Evolutionary conservation across 169 alveolate species (phyloP).

Genomic region (Nephromyces sp.): DNA sequence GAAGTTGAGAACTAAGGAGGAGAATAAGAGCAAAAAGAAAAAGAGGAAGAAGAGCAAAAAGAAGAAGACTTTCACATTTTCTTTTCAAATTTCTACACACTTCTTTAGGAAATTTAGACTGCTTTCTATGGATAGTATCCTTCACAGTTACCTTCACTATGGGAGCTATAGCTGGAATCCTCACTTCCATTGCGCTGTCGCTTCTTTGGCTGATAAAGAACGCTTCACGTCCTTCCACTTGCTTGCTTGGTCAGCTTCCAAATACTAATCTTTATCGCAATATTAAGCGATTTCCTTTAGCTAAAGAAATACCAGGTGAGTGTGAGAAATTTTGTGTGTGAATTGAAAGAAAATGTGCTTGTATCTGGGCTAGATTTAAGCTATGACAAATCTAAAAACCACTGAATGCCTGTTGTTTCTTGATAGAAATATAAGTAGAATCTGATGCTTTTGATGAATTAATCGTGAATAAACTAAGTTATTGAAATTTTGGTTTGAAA

Average conservation of each 20-base stretch:
- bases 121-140: conserved; percentile 35
- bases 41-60: not conserved
- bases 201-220: conserved; percentile 39
- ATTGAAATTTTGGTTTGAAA: not conserved
- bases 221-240: conserved; percentile 26
- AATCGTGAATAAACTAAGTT: too few species aligned
- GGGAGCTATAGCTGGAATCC: conserved; percentile 44
- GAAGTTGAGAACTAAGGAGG: not conserved
- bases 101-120: conserved; percentile 24
- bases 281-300: conserved; percentile 32
- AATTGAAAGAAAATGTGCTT: too few species aligned
- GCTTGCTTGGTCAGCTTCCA: conserved; percentile 32
- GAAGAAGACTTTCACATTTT: not conserved
- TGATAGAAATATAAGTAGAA: too few species aligned
- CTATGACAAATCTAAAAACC: too few species aligned
- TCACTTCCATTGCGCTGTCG: conserved; percentile 32
- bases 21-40: not conserved
- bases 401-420: too few species aligned
- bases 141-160: conserved; percentile 20
- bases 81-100: not conserved
- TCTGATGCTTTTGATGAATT: too few species aligned
- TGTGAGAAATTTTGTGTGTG: too few species aligned
- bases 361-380: too few species aligned
- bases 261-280: conserved; percentile 33
- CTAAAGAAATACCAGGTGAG: conserved; percentile 36